Evolutionary conservation across 129 eudicot genomes (phyloP).

Genomic region (Helianthus annuus): HanXRQr2.0-SUNRISE NC_035444.2:9027349-9027848

Average conservation of each 20-base stretch:
- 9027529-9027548: not conserved
- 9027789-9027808: constrained; percentile 15
- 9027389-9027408: too few species aligned
- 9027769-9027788: constrained; percentile 17
- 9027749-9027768: not conserved
- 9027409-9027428: too few species aligned
- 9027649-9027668: too few species aligned
- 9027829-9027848: not conserved
- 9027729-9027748: not conserved
- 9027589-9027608: not conserved
- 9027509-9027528: not conserved
- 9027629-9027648: too few species aligned
- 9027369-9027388: too few species aligned
- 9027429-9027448: too few species aligned
- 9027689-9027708: not conserved
- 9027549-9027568: not conserved
- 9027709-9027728: not conserved
- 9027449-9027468: too few species aligned
- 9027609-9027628: too few species aligned
- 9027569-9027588: not conserved
- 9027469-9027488: not conserved
- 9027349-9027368: too few species aligned
- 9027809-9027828: not conserved
- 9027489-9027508: not conserved
- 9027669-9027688: not conserved